Conservation (phyloP, 306 rosid species). For the Vigna radiata region DNA sequence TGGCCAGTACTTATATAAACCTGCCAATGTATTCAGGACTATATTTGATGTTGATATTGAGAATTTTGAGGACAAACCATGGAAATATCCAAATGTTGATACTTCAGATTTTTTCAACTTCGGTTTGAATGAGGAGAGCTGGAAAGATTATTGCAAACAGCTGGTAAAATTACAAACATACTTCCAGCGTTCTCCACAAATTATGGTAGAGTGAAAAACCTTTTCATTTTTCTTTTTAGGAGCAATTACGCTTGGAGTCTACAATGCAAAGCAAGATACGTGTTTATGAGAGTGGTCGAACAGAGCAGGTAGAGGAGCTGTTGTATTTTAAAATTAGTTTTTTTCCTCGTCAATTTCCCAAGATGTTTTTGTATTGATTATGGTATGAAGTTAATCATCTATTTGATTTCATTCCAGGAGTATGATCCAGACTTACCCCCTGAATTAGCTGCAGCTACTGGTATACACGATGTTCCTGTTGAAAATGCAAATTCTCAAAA, state of each 20-base stretch:
- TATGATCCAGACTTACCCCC: slow-evolving; percentile 99
- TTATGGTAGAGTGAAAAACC: slow-evolving; percentile 38
- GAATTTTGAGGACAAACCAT: slow-evolving; percentile 92
- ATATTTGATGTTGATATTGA: slow-evolving; percentile 95
- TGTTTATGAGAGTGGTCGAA: slow-evolving; percentile 95
- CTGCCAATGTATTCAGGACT: slow-evolving; percentile 68
- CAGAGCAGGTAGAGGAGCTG: slow-evolving; percentile 76
- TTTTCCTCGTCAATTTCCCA: neutral
- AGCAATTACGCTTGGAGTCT: slow-evolving; percentile 95
- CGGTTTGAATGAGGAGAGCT: slow-evolving; percentile 90
- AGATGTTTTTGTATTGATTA: neutral
- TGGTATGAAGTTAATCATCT: slow-evolving; percentile 22
- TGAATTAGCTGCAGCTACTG: slow-evolving; percentile 95
- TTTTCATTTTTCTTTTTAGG: slow-evolving; percentile 58
- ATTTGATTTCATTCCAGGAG: slow-evolving; percentile 61
- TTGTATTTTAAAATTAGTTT: slow-evolving; percentile 36
- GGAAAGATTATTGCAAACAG: slow-evolving; percentile 98
- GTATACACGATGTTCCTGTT: slow-evolving; percentile 66
- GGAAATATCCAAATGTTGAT: slow-evolving; percentile 88
- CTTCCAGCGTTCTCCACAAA: slow-evolving; percentile 11
- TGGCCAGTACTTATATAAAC: slow-evolving; percentile 29
- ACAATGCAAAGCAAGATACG: slow-evolving; percentile 99
- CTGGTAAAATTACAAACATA: slow-evolving; percentile 67
- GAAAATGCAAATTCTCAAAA: slow-evolving; percentile 67
- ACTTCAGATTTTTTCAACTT: slow-evolving; percentile 91